Base-by-base conservation (phyloP, 345 rosid species). In the Trapa bicornis region DNA sequence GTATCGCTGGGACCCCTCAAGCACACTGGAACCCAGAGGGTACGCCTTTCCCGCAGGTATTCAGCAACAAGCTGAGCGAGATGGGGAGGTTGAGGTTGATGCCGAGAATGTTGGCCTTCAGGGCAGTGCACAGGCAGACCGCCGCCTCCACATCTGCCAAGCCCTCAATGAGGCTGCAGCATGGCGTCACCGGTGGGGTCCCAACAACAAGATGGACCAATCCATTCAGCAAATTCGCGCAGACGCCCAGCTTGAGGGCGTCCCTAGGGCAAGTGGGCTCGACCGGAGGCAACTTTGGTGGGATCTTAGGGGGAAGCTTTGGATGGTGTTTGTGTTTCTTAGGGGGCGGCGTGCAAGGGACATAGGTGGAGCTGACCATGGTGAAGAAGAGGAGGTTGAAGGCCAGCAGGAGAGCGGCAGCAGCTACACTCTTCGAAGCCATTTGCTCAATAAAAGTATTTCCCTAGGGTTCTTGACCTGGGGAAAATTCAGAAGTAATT, bases 91-190 rank as follows among this genome's bases (percentile, higher is more conserved):
- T 79, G 39, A 86, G 76, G 74, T 86, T 81, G 69, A 81, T 76
- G 10, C 91, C 87, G 15, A 81, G 74, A 43, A 84, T 38, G 52
- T 71, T 80, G 67, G 87, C 89, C 37, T 74, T 86, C 36, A 88
- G 75, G 39, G 82, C 85, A 10, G 86, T 83, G 76, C 91, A 84
- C 37, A 86, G 87, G 78, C 89, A 88, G 54, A 79, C 71, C 1
- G 95, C 86, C 4, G 87, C 95, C 22, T 88, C 91, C 4, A 82
- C 75, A 72, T 84, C 82, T 61, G 32, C 86, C 41, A 86, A 77
- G 39, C 82, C 85, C 2, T 73, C 68, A 42, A 86, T 43, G 47
- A 88, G 80, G 65, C 78, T 68, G 79, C 91, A 88, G 53, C 91
- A 88, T 5, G 75, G 78, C 17, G 61, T 47, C 41, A 67, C 47